Evolutionary conservation across 768 basidiomycete species (phyloP).

Genomic region (Tricholoma matsutake): DNA sequence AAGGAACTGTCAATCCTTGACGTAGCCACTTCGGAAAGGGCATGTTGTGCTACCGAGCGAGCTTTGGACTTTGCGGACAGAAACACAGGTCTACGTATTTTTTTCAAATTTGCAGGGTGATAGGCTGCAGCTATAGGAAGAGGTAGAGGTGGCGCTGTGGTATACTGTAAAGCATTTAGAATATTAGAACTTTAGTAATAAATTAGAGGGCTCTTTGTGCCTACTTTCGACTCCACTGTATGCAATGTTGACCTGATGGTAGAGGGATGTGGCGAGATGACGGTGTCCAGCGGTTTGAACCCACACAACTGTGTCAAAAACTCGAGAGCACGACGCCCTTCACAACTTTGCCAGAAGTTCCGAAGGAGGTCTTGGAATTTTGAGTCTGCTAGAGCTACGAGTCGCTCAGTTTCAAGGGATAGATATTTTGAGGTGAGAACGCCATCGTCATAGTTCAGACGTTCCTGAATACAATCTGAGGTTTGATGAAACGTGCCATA

Average conservation of each 20-base stretch:
- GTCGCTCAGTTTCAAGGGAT: conserved; percentile 24
- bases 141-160: conserved; percentile 12
- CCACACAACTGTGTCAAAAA: conserved; percentile 28
- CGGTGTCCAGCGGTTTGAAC: conserved; percentile 12
- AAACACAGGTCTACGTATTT: conserved; percentile 30
- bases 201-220: neutral
- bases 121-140: conserved; percentile 47
- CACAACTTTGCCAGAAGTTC: conserved; percentile 23
- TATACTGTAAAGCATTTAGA: neutral
- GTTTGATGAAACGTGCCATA: neutral
- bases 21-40: neutral
- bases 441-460: conserved; percentile 1
- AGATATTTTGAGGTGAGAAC: conserved; percentile 19
- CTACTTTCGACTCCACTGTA: neutral
- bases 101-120: conserved; percentile 36
- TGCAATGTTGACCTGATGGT: neutral
- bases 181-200: neutral
- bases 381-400: conserved; percentile 29
- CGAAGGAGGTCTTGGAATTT: conserved; percentile 25
- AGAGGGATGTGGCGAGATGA: neutral
- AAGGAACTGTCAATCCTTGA: neutral
- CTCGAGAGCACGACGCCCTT: conserved; percentile 23
- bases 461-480: neutral
- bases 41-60: neutral
- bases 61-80: conserved; percentile 5